Base-by-base conservation (phyloP, 192 early-diverging fungal species). In the Coemansia javaensis region DNA sequence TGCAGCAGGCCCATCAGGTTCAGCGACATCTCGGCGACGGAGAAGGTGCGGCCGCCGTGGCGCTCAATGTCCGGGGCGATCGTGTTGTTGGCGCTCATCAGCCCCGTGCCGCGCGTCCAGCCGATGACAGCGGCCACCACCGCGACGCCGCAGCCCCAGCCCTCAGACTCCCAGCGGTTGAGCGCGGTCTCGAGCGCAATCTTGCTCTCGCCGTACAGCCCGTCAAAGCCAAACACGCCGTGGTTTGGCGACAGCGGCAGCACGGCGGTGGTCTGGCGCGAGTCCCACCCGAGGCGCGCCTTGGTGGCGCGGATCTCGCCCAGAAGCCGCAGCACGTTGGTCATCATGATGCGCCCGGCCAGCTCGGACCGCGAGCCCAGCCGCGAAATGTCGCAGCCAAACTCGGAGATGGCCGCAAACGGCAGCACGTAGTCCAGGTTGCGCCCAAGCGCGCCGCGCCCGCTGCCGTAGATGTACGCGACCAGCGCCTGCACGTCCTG, bases 161-260 rank as follows among this genome's bases (percentile, higher is more conserved):
- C 67, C 35, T 97, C 94, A 24, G 91, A 85, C 39, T 81, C 78
- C 87, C 90, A 95, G 49, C 91, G 80, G 79, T 91, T 91, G 54
- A 97, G 80, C 53, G 90, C 74, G 15, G 94, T 92, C 72, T 97
- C 90, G 32, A 97, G 82, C 32, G 83, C 86, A 46, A 91, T 83
- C 81, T 97, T 97, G 53, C 86, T 82, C 59, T 97, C 94, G 59
- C 86, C 83, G 75, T 97, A 97, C 20, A 95, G 77, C 66, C 94
- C 94, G 63, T 97, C 88, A 39, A 63, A 66, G 58, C 94, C 94
- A 50, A 97, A 94, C 4, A 87, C 90, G 55, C 92, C 94, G 67
- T 97, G 94, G 80, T 97, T 97, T 37, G 94, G 92, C 50, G 94
- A 97, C 44, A 95, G 57, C 6, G 94, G 94, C 40, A 97, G 65